A percentile compares a stretch with the other conserved stretches of the same genome.
These are phyloP conservation scores for Daedalea quercina DNA, from an alignment of 768 basidiomycete species.

Conservation along the genomic window DNA sequence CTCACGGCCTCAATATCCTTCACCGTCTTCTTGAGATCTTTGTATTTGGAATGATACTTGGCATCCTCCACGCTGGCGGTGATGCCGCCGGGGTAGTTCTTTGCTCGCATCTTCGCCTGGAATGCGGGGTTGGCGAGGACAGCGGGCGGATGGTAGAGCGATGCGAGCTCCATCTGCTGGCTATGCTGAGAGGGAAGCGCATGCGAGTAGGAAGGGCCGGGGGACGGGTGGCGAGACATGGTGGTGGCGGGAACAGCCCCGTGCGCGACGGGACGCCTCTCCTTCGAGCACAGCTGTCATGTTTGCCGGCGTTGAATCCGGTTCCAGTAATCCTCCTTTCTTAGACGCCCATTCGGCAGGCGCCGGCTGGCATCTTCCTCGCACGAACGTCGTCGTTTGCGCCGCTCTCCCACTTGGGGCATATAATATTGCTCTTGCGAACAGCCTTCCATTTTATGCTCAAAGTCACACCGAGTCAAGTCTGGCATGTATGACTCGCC, in stretches of 20 bases:
- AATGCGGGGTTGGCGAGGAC: constrained; percentile 1
- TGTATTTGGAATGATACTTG: constrained; percentile 86
- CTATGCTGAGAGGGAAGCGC: constrained; percentile 11
- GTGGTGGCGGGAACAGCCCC: constrained; percentile 35
- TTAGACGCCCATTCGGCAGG: constrained; percentile 31
- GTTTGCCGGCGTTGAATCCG: constrained; percentile 30
- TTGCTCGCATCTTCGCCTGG: constrained; percentile 13
- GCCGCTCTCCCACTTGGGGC: too few species aligned
- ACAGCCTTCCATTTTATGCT: too few species aligned
- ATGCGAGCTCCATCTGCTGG: background rate
- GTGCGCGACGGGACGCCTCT: constrained; percentile 21
- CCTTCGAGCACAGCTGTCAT: constrained; percentile 18
- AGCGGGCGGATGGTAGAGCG: constrained; percentile 2
- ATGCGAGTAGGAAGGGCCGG: constrained; percentile 19
- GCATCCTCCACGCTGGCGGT: constrained; percentile 78
- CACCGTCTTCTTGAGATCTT: constrained; percentile 82
- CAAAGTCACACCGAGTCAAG: background rate
- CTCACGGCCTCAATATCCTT: constrained; percentile 78
- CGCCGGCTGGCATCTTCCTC: constrained; percentile 9
- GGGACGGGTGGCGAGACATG: constrained; percentile 59
- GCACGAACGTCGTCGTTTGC: background rate
- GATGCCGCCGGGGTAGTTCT: constrained; percentile 36
- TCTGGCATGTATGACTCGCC: background rate
- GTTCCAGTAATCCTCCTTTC: constrained; percentile 27
- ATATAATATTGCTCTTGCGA: too few species aligned